Percentiles rank a stretch among this genome's conserved stretches.
Evolutionary conservation across 1,284 basidiomycete genomes (phyloP).

Genomic region (Ceratobasidium sp.): DNA sequence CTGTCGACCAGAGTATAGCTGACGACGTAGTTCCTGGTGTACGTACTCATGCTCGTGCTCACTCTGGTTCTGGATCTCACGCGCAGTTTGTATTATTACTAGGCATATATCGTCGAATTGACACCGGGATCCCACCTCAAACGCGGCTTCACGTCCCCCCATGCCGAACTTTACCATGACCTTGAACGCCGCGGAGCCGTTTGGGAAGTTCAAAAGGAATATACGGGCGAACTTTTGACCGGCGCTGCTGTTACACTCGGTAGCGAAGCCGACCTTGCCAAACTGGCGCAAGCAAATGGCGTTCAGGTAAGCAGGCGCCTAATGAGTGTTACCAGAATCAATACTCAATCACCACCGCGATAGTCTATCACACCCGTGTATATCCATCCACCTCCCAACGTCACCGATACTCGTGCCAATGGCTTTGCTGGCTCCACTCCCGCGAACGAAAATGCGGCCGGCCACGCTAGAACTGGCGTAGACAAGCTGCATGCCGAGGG

Average conservation of each 20-base stretch:
- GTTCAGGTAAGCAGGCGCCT: slow-evolving; percentile 19
- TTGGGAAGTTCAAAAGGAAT: slow-evolving; percentile 14
- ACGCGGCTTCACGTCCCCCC: slow-evolving; percentile 32
- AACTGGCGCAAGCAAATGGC: slow-evolving; percentile 18
- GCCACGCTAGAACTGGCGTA: slow-evolving; percentile 48
- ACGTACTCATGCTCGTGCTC: too few relatives aligned
- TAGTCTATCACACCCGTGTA: slow-evolving; percentile 24
- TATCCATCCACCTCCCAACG: slow-evolving; percentile 12
- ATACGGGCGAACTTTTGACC: slow-evolving; percentile 5
- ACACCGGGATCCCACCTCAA: slow-evolving; percentile 16
- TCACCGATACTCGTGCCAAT: neutral
- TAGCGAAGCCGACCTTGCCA: slow-evolving; percentile 31
- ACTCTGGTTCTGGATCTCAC: too few relatives aligned
- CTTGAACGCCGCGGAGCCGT: neutral
- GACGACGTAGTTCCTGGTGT: too few relatives aligned
- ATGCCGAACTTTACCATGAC: slow-evolving; percentile 34
- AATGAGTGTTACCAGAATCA: neutral
- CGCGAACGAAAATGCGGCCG: slow-evolving; percentile 41
- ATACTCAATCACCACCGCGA: too few relatives aligned
- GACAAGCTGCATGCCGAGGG: slow-evolving; percentile 58
- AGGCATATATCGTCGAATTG: slow-evolving; percentile 35
- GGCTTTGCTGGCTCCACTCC: slow-evolving; percentile 19
- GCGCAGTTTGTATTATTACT: neutral
- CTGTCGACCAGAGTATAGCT: too few relatives aligned
- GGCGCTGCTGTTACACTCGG: slow-evolving; percentile 33